Evolutionary conservation across 306 rosid species (phyloP).

Genomic region (Casuarina glauca): DNA sequence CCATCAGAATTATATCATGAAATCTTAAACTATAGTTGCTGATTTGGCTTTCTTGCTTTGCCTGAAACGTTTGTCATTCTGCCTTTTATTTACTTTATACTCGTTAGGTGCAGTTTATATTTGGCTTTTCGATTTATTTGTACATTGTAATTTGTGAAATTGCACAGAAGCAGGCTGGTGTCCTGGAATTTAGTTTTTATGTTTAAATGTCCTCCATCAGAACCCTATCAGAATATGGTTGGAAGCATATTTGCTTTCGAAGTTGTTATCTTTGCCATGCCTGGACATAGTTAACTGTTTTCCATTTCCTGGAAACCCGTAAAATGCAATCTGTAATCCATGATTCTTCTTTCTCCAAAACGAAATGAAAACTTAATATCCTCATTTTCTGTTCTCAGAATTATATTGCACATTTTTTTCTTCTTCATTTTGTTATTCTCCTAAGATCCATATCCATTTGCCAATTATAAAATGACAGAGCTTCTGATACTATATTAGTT

Average conservation of each 20-base stretch:
- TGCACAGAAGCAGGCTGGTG: background rate
- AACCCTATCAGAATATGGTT: background rate
- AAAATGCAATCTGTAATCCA: background rate
- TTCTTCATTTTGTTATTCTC: background rate
- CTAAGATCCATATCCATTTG: background rate
- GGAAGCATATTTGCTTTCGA: background rate
- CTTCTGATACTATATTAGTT: constrained; percentile 17
- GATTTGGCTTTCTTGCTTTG: background rate
- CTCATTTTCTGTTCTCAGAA: background rate
- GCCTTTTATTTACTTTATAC: background rate
- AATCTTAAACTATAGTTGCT: background rate
- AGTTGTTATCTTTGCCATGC: background rate
- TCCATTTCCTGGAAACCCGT: background rate
- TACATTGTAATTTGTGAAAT: background rate
- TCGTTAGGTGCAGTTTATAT: background rate
- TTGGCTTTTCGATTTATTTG: background rate
- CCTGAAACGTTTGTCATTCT: background rate
- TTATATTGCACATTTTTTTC: background rate
- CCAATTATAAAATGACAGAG: background rate
- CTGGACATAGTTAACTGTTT: background rate
- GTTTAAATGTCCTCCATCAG: background rate
- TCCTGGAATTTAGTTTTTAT: background rate
- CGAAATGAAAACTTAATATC: background rate
- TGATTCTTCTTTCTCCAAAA: background rate
- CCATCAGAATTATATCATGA: background rate